These are phyloP conservation scores for Colletotrichum karsti DNA, from an alignment of 2,329 filamentous ascomycete species.

Conservation along the genomic window DNA sequence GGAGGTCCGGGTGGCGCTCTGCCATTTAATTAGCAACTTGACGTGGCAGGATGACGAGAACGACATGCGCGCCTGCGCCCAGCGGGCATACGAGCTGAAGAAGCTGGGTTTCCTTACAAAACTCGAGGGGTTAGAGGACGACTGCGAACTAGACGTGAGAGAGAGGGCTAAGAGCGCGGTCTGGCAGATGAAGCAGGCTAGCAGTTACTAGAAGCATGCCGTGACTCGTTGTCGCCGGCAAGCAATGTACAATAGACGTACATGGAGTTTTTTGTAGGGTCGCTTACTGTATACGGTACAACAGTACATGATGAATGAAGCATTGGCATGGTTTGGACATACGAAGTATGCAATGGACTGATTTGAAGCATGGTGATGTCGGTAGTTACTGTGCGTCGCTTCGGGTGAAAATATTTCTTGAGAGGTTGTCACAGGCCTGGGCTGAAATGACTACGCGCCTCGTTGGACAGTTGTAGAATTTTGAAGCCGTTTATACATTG, in stretches of 20 bases:
- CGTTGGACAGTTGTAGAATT: too few relatives aligned
- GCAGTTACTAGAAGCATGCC: conserved; percentile 13
- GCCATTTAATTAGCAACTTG: conserved; percentile 87
- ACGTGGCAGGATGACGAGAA: conserved; percentile 80
- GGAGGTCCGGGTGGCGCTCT: conserved; percentile 80
- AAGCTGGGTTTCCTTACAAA: conserved; percentile 76
- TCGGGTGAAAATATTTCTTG: too few relatives aligned
- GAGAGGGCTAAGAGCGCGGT: conserved; percentile 85
- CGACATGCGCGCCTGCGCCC: conserved; percentile 71
- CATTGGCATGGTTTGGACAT: background rate
- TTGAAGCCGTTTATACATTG: too few relatives aligned
- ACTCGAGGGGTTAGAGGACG: conserved; percentile 70
- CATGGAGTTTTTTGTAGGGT: conserved; percentile 2
- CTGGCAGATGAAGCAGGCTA: conserved; percentile 70
- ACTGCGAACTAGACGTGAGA: conserved; percentile 81
- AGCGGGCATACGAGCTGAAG: conserved; percentile 74
- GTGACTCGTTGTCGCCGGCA: background rate
- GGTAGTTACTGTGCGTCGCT: too few relatives aligned
- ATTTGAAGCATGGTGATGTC: background rate
- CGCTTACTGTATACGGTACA: conserved; percentile 8
- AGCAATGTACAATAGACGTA: conserved; percentile 24
- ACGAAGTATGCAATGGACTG: background rate
- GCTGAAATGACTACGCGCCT: too few relatives aligned
- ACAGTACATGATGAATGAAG: conserved; percentile 26
- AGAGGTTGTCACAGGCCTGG: too few relatives aligned